Evolutionary conservation across 257 asterid genomes (phyloP).

Genomic region (Primulina huaijiensis): DNA sequence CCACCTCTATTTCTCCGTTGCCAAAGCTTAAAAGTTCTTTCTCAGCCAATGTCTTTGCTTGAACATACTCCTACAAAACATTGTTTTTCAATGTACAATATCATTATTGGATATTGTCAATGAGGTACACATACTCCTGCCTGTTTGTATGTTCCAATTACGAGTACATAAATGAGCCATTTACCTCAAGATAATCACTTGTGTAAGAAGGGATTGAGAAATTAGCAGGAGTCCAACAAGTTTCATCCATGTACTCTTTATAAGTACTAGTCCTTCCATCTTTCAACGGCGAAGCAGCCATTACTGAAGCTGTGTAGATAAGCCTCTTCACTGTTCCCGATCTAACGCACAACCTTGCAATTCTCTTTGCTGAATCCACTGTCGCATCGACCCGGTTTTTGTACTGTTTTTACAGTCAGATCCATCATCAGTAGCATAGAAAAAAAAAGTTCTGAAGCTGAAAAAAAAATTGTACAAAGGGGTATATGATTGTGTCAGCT

Average conservation of each 20-base stretch:
- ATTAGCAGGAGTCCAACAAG: slow-evolving; percentile 44
- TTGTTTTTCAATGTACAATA: neutral
- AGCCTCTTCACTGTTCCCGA: slow-evolving; percentile 37
- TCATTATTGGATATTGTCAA: neutral
- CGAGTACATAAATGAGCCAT: too few relatives aligned
- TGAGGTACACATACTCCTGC: too few relatives aligned
- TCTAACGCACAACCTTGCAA: slow-evolving; percentile 24
- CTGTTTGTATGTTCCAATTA: too few relatives aligned
- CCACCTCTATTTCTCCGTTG: slow-evolving; percentile 32
- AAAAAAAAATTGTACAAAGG: too few relatives aligned
- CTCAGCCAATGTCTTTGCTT: slow-evolving; percentile 30
- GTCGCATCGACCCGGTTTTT: slow-evolving; percentile 38
- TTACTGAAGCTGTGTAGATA: slow-evolving; percentile 33
- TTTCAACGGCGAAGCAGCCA: slow-evolving; percentile 37
- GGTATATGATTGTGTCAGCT: too few relatives aligned
- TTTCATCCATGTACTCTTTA: slow-evolving; percentile 37
- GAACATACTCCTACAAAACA: slow-evolving; percentile 31
- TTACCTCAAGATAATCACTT: slow-evolving; percentile 20
- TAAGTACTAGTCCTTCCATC: slow-evolving; percentile 29
- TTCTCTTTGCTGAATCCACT: slow-evolving; percentile 28
- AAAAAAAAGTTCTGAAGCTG: too few relatives aligned
- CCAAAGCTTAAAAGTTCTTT: slow-evolving; percentile 27
- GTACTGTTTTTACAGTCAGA: slow-evolving; percentile 25
- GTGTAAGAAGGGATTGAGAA: slow-evolving; percentile 20
- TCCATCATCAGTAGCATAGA: neutral